Conservation (phyloP, 2,329 filamentous ascomycete species). For the Dothiorella sarmentorum region DNA sequence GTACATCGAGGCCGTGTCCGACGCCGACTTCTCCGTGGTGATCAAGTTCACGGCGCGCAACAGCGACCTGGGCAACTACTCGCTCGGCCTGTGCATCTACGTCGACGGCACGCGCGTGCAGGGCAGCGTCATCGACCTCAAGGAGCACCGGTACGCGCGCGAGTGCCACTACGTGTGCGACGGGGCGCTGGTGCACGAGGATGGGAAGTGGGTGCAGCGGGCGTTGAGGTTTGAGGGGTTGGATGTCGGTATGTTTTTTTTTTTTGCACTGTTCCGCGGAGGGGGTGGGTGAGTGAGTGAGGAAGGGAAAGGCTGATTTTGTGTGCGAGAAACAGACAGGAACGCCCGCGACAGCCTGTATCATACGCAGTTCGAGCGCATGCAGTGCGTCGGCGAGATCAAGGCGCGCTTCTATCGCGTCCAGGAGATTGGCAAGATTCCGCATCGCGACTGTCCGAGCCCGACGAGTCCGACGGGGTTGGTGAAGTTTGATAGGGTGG, state of each 20-base stretch:
- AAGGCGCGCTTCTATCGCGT: background rate
- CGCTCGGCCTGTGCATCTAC: slow-evolving; percentile 4
- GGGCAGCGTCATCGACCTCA: slow-evolving; percentile 4
- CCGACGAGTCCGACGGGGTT: slow-evolving; percentile 6
- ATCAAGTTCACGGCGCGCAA: slow-evolving; percentile 12
- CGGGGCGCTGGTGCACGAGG: background rate
- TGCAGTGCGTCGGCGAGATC: slow-evolving; percentile 7
- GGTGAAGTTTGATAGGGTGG: background rate
- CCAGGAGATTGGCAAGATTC: slow-evolving; percentile 2
- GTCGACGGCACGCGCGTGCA: slow-evolving; percentile 1
- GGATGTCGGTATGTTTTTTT: background rate
- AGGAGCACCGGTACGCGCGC: background rate
- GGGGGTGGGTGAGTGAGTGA: too few relatives aligned
- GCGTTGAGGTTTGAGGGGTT: background rate
- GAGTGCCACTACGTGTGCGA: slow-evolving; percentile 11
- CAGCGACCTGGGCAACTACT: background rate
- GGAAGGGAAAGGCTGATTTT: too few relatives aligned
- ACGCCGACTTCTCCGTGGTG: slow-evolving; percentile 10
- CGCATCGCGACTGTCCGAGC: background rate
- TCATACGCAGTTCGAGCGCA: background rate
- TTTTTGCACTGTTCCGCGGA: background rate
- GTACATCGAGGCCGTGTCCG: slow-evolving; percentile 4
- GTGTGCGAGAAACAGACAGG: background rate
- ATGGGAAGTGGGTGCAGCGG: slow-evolving; percentile 6
- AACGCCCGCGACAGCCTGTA: slow-evolving; percentile 4